Percentiles rank a stretch among this genome's conserved stretches.
phyloP scores from a whole-genome alignment of 2,329 filamentous ascomycete species.

The Juglanconis juglandina region DNA sequence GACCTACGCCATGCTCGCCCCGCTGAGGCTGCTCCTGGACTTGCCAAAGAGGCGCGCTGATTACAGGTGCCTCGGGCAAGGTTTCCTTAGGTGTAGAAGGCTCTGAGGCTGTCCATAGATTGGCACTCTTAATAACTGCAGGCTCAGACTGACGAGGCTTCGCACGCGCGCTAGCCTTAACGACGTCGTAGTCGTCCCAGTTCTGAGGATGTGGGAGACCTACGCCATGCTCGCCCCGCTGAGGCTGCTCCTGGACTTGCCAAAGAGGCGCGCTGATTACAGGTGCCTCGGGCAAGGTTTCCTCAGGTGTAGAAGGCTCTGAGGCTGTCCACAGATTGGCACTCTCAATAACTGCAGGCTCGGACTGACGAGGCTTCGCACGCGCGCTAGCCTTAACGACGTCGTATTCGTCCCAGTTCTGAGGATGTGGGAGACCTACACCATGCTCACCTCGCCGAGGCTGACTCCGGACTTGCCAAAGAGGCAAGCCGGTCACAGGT shows the following conservation, averaged over 20 bases:
- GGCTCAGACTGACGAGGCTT: slow-evolving; percentile 17
- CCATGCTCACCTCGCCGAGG: slow-evolving; percentile 9
- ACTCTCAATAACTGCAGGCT: slow-evolving; percentile 16
- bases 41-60: slow-evolving; percentile 6
- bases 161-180: slow-evolving; percentile 10
- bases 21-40: no score
- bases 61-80: neutral
- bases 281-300: no score
- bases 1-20: no score
- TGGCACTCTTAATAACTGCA: slow-evolving; percentile 12
- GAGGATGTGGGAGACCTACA: slow-evolving; percentile 17
- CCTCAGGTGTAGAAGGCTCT: no score
- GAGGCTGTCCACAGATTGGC: slow-evolving; percentile 21
- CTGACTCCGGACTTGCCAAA: slow-evolving; percentile 7
- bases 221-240: slow-evolving; percentile 12
- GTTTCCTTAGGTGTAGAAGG: neutral
- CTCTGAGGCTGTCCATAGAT: slow-evolving; percentile 21
- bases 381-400: slow-evolving; percentile 9
- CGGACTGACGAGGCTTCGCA: slow-evolving; percentile 16
- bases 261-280: no score
- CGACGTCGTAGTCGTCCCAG: slow-evolving; percentile 17
- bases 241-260: neutral
- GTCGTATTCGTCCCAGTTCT: slow-evolving; percentile 18
- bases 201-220: slow-evolving; percentile 17
- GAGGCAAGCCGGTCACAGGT: neutral